These are phyloP conservation scores for Draba incana DNA, from an alignment of 345 rosid genomes.

Conservation along the genomic window DNA sequence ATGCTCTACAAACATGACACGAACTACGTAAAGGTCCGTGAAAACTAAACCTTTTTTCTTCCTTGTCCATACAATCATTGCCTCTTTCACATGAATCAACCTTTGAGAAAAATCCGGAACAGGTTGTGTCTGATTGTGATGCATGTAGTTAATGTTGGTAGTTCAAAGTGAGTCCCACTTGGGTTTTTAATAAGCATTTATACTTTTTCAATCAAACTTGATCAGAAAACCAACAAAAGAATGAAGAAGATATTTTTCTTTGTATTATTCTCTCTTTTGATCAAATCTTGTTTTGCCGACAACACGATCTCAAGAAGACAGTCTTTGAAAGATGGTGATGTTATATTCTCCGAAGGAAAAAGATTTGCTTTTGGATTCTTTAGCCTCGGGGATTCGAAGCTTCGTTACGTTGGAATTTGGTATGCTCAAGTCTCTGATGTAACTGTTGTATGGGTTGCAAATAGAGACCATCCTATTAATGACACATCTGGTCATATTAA, in stretches of 20 bases:
- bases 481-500: slow-evolving; percentile 50
- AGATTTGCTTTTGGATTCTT: slow-evolving; percentile 71
- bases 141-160: slow-evolving; percentile 32
- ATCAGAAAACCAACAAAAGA: slow-evolving; percentile 26
- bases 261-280: slow-evolving; percentile 15
- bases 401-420: slow-evolving; percentile 78
- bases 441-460: slow-evolving; percentile 82
- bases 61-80: slow-evolving; percentile 29
- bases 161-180: slow-evolving; percentile 30
- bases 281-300: slow-evolving; percentile 33
- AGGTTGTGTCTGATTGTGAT: slow-evolving; percentile 7
- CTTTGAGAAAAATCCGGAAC: slow-evolving; percentile 27
- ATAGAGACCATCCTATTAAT: slow-evolving; percentile 58
- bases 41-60: slow-evolving; percentile 20
- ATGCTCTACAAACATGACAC: no score
- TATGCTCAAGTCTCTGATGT: slow-evolving; percentile 49
- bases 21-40: slow-evolving; percentile 25
- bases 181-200: slow-evolving; percentile 16
- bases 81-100: slow-evolving; percentile 25
- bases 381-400: slow-evolving; percentile 52
- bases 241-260: slow-evolving; percentile 38
- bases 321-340: slow-evolving; percentile 51
- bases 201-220: slow-evolving; percentile 32
- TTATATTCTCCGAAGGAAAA: slow-evolving; percentile 45
- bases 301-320: slow-evolving; percentile 42